These are phyloP conservation scores for Grigorovia transvaalensis DNA, from an alignment of 805 yeast genomes.

Conservation along the genomic window DNA sequence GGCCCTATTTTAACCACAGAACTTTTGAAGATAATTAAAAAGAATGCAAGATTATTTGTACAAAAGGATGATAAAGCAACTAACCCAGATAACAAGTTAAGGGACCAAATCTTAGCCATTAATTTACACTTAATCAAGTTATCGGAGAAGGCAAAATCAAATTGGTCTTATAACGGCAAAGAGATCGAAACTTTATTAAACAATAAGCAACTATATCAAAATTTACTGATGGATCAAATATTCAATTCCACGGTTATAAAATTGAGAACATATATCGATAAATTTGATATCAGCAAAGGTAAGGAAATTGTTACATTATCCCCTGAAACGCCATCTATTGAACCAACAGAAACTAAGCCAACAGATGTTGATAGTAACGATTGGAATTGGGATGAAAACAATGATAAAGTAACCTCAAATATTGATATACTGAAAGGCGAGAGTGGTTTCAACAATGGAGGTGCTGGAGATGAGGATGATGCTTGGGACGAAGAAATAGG, in stretches of 20 bases:
- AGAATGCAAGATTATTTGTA: constrained; percentile 13
- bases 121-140: constrained; percentile 9
- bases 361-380: constrained; percentile 7
- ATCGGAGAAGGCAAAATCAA: constrained; percentile 1
- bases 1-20: constrained; percentile 17
- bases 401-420: constrained; percentile 3
- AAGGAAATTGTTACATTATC: background rate
- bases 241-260: constrained; percentile 11
- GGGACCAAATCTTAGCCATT: constrained; percentile 3
- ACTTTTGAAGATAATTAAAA: constrained; percentile 16
- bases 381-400: constrained; percentile 19
- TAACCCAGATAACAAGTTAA: constrained; percentile 6
- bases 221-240: constrained; percentile 18
- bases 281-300: background rate
- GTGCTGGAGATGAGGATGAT: constrained; percentile 6
- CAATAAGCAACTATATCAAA: constrained; percentile 15
- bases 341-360: background rate
- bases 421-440: background rate
- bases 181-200: constrained; percentile 14
- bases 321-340: background rate
- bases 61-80: background rate
- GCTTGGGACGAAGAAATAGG: constrained; percentile 15
- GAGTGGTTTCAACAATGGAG: constrained; percentile 3
- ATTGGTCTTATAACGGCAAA: constrained; percentile 12
- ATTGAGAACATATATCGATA: constrained; percentile 11